A percentile compares a stretch with the other conserved stretches of the same genome.
Conservation (phyloP, 306 rosid genomes). For the Cucumis cinereus region DNA sequence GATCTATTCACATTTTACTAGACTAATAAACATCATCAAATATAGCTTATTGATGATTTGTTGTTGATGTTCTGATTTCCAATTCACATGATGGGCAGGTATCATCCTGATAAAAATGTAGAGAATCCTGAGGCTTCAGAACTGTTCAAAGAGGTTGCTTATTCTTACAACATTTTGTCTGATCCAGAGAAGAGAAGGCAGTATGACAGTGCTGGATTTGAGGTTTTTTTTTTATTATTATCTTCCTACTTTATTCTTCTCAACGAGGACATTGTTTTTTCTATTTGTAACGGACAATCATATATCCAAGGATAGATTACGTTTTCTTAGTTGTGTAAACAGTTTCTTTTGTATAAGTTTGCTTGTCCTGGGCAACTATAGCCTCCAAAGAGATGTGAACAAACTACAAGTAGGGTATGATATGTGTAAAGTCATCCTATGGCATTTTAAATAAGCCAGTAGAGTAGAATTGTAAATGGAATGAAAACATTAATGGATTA, state of each 20-base stretch:
- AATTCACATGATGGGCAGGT: conserved; percentile 29
- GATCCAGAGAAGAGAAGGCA: conserved; percentile 99
- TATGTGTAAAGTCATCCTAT: neutral
- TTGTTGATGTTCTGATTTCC: neutral
- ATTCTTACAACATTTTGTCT: conserved; percentile 81
- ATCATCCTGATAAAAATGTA: conserved; percentile 95
- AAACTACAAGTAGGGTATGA: neutral
- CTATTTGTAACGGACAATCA: neutral
- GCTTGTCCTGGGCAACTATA: neutral
- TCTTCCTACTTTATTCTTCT: neutral
- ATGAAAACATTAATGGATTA: neutral
- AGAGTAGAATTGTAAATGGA: neutral
- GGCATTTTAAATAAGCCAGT: neutral
- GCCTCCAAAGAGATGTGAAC: neutral
- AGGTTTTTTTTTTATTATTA: conserved; percentile 34
- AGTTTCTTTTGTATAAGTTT: neutral
- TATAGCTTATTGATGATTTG: neutral
- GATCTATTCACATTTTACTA: neutral
- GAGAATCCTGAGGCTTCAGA: conserved; percentile 92
- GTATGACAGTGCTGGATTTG: conserved; percentile 87
- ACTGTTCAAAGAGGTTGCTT: conserved; percentile 87
- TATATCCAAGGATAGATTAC: neutral
- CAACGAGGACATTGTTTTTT: neutral
- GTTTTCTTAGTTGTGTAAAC: neutral
- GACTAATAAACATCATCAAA: neutral